These are phyloP conservation scores for Aspergillus spinulosporus DNA, from an alignment of 2,329 filamentous ascomycete genomes.

Conservation along the genomic window DNA sequence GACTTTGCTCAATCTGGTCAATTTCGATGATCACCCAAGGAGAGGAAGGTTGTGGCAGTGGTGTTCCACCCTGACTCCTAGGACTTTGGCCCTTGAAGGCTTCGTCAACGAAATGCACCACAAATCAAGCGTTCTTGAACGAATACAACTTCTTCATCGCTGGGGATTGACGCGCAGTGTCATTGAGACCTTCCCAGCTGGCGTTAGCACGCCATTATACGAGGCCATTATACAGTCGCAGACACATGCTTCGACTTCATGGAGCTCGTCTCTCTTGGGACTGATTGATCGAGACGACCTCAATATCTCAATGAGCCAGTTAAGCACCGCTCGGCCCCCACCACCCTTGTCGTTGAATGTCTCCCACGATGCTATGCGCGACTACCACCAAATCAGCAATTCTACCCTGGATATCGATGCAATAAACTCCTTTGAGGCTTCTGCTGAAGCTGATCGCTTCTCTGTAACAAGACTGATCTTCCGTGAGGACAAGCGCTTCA, in stretches of 20 bases:
- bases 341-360: slow-evolving; percentile 45
- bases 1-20: slow-evolving; percentile 53
- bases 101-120: slow-evolving; percentile 62
- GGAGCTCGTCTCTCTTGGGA: slow-evolving; percentile 69
- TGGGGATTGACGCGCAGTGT: slow-evolving; percentile 64
- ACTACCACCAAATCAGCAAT: slow-evolving; percentile 73
- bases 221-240: slow-evolving; percentile 86
- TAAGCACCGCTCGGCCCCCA: slow-evolving; percentile 31
- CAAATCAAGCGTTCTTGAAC: slow-evolving; percentile 56
- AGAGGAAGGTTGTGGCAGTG: slow-evolving; percentile 38
- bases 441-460: slow-evolving; percentile 79
- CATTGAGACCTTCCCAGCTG: slow-evolving; percentile 81
- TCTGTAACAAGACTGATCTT: slow-evolving; percentile 84
- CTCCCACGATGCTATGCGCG: slow-evolving; percentile 67
- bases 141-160: slow-evolving; percentile 72
- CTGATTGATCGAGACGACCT: slow-evolving; percentile 82
- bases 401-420: slow-evolving; percentile 50
- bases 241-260: slow-evolving; percentile 73
- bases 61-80: slow-evolving; percentile 54
- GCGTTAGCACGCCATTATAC: slow-evolving; percentile 74
- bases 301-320: slow-evolving; percentile 61
- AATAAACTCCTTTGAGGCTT: slow-evolving; percentile 67
- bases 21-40: slow-evolving; percentile 30
- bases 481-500: slow-evolving; percentile 82
- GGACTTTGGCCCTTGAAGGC: slow-evolving; percentile 68